Evolutionary conservation across 345 rosid genomes (phyloP).

Genomic region (Erucastrum elatum): DNA sequence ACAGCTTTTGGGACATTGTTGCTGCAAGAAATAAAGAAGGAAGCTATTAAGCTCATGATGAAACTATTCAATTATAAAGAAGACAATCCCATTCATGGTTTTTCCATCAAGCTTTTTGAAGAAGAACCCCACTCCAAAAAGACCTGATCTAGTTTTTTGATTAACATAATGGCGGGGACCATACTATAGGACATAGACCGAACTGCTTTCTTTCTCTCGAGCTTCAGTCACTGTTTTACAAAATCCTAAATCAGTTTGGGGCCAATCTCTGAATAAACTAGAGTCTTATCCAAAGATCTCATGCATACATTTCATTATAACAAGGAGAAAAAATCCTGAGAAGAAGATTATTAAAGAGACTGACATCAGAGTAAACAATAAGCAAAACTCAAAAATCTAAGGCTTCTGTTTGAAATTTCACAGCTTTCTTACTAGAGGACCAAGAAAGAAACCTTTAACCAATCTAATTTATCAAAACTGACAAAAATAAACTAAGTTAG

Average conservation of each 20-base stretch:
- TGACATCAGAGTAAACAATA: too few relatives aligned
- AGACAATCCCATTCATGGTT: constrained; percentile 42
- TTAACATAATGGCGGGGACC: constrained; percentile 69
- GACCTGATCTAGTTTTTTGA: constrained; percentile 41
- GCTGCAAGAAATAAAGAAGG: constrained; percentile 39
- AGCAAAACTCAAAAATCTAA: background rate
- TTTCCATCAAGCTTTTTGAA: constrained; percentile 43
- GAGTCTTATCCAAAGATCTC: background rate
- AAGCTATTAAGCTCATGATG: constrained; percentile 33
- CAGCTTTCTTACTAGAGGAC: constrained; percentile 1
- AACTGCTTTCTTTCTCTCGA: constrained; percentile 37
- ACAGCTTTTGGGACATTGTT: constrained; percentile 58
- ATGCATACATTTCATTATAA: background rate
- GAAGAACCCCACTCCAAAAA: constrained; percentile 52
- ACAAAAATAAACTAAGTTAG: background rate
- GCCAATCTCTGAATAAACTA: constrained; percentile 7
- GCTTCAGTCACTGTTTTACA: constrained; percentile 46
- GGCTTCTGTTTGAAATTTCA: constrained; percentile 9
- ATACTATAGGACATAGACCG: constrained; percentile 49
- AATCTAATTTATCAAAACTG: background rate
- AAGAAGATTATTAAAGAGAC: background rate
- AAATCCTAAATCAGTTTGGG: constrained; percentile 36
- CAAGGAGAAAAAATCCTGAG: constrained; percentile 22
- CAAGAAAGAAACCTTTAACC: background rate
- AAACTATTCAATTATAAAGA: constrained; percentile 12